Percentiles rank a stretch among this genome's conserved stretches.
phyloP scores from a whole-genome alignment of 2,329 filamentous ascomycete genomes.

The Diaporthe batatas region DNA sequence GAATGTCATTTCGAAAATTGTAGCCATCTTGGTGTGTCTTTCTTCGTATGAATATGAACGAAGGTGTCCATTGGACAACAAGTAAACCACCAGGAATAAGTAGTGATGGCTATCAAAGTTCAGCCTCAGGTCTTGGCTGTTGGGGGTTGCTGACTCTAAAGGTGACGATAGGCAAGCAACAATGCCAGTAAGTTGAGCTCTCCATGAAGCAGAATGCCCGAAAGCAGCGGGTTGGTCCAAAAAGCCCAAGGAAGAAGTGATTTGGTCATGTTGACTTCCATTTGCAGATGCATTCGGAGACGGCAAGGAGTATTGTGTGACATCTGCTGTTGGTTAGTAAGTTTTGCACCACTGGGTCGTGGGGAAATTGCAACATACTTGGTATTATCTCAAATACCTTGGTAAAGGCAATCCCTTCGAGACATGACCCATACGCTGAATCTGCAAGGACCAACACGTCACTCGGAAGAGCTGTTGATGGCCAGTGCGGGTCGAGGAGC shows the following conservation, averaged over 20 bases:
- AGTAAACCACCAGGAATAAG: not conserved
- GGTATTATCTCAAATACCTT: not conserved
- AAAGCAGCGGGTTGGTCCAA: not conserved
- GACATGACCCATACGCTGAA: not conserved
- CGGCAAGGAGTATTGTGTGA: not conserved
- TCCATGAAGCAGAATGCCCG: not conserved
- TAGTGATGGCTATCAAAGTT: not conserved
- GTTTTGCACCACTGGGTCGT: no score
- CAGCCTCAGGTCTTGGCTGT: not conserved
- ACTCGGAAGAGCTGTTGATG: no score
- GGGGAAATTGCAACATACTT: not conserved
- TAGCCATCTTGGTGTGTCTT: fast-evolving
- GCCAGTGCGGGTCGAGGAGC: not conserved
- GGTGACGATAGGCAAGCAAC: not conserved
- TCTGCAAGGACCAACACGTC: not conserved
- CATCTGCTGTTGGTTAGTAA: not conserved
- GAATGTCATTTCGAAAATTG: not conserved
- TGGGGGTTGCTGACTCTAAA: not conserved
- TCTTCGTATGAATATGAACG: not conserved
- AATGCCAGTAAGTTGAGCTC: not conserved
- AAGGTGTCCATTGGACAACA: not conserved
- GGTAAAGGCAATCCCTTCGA: not conserved
- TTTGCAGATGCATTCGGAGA: not conserved
- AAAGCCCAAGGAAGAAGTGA: not conserved
- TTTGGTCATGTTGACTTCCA: not conserved